Percentiles rank a stretch among this genome's conserved stretches.
phyloP scores from a whole-genome alignment of 768 basidiomycete genomes.

The Neoboletus magnificus region DNA sequence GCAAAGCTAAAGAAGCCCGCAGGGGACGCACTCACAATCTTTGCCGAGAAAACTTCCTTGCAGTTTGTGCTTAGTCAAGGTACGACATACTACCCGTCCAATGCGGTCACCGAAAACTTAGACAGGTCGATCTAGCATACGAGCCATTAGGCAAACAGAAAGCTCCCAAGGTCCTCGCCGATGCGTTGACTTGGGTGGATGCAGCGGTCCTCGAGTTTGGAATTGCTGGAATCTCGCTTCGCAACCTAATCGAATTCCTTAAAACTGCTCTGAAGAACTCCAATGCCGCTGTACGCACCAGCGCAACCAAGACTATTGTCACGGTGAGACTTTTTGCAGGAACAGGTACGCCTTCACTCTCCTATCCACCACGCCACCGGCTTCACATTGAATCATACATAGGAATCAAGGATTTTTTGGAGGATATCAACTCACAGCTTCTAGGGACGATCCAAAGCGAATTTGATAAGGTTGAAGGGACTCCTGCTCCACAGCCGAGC shows the following conservation, averaged over 20 bases:
- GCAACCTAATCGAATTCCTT: slow-evolving; percentile 85
- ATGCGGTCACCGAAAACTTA: slow-evolving; percentile 13
- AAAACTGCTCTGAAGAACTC: slow-evolving; percentile 87
- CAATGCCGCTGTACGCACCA: slow-evolving; percentile 90
- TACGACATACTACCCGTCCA: slow-evolving; percentile 33
- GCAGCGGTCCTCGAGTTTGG: slow-evolving; percentile 87
- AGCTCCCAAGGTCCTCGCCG: slow-evolving; percentile 94
- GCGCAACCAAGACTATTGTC: slow-evolving; percentile 89
- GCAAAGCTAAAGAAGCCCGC: slow-evolving; percentile 96
- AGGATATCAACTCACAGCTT: slow-evolving; percentile 92
- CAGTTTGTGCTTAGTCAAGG: slow-evolving; percentile 94
- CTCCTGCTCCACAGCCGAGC: slow-evolving; percentile 70
- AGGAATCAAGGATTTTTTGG: slow-evolving; percentile 91
- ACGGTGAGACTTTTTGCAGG: slow-evolving; percentile 92
- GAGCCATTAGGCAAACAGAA: slow-evolving; percentile 94
- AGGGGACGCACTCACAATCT: slow-evolving; percentile 76
- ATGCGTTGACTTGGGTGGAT: slow-evolving; percentile 87
- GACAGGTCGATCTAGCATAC: slow-evolving; percentile 56
- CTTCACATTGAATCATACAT: slow-evolving; percentile 14
- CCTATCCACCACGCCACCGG: neutral
- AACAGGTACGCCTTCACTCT: slow-evolving; percentile 50
- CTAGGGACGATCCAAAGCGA: slow-evolving; percentile 86
- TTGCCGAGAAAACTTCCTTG: slow-evolving; percentile 89
- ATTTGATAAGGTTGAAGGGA: slow-evolving; percentile 89
- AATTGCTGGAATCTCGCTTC: slow-evolving; percentile 77